Conservation (phyloP, 495 filamentous ascomycete genomes). For the Parmelia sp. region DNA sequence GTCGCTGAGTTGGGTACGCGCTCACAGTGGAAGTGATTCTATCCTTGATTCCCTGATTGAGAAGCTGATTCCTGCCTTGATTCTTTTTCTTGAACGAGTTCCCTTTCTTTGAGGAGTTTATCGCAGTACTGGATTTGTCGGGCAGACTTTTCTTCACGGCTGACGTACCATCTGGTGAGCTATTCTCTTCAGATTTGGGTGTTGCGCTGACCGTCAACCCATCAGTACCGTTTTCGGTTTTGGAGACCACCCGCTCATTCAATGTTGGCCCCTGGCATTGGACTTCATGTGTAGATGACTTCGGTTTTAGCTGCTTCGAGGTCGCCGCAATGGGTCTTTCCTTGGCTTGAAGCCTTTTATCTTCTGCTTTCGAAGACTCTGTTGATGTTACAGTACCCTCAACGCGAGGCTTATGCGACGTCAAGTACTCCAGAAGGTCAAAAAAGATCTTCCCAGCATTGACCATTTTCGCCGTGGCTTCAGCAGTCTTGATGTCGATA, state of each 20-base stretch:
- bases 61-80: not conserved
- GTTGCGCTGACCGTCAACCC: not conserved
- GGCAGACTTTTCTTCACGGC: not conserved
- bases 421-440: constrained; percentile 1
- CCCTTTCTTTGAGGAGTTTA: not conserved
- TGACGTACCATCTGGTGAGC: not conserved
- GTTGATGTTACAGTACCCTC: not conserved
- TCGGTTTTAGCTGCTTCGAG: not conserved
- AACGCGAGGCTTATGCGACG: too few relatives aligned
- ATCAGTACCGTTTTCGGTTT: not conserved
- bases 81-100: not conserved
- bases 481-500: constrained; percentile 12
- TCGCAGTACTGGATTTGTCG: not conserved
- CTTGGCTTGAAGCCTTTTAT: not conserved
- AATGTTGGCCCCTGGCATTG: not conserved
- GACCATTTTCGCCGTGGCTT: constrained; percentile 9
- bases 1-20: constrained; percentile 2
- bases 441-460: constrained; percentile 10
- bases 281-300: not conserved
- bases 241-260: not conserved
- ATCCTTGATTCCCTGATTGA: not conserved
- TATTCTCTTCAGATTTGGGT: not conserved
- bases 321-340: not conserved
- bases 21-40: not conserved
- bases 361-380: not conserved